phyloP scores from a whole-genome alignment of 192 early-diverging fungal genomes.

The Backusella circina region DNA sequence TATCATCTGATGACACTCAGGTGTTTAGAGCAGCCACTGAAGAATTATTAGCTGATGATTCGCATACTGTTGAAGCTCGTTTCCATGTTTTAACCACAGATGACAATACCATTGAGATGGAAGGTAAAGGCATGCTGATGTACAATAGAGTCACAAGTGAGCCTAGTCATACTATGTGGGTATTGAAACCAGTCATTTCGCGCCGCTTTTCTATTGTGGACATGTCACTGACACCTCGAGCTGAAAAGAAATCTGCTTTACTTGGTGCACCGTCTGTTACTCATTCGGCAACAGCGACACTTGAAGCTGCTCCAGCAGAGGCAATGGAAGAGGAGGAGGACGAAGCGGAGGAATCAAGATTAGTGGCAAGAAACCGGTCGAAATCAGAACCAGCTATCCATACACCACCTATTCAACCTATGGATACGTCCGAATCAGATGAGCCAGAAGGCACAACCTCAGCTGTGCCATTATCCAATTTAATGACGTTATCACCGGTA shows the following conservation, averaged over 20 bases:
- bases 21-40: slow-evolving; percentile 62
- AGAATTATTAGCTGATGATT: slow-evolving; percentile 56
- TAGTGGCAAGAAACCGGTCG: neutral
- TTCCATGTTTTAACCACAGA: slow-evolving; percentile 41
- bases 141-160: slow-evolving; percentile 61
- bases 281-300: neutral
- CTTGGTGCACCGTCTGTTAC: neutral
- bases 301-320: neutral
- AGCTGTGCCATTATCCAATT: neutral
- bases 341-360: neutral
- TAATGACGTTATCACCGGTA: slow-evolving; percentile 39
- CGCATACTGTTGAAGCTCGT: slow-evolving; percentile 62
- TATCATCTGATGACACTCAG: slow-evolving; percentile 51
- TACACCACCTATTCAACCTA: neutral
- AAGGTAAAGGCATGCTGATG: slow-evolving; percentile 82
- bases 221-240: slow-evolving; percentile 1
- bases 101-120: slow-evolving; percentile 54
- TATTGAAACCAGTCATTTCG: slow-evolving; percentile 58
- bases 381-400: slow-evolving; percentile 21
- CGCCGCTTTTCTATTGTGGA: slow-evolving; percentile 24
- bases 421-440: neutral
- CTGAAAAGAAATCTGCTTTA: neutral
- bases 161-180: slow-evolving; percentile 76
- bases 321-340: neutral
- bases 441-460: neutral